Conservation (phyloP, 2,329 filamentous ascomycete species). For the Neobulgaria alba region DNA sequence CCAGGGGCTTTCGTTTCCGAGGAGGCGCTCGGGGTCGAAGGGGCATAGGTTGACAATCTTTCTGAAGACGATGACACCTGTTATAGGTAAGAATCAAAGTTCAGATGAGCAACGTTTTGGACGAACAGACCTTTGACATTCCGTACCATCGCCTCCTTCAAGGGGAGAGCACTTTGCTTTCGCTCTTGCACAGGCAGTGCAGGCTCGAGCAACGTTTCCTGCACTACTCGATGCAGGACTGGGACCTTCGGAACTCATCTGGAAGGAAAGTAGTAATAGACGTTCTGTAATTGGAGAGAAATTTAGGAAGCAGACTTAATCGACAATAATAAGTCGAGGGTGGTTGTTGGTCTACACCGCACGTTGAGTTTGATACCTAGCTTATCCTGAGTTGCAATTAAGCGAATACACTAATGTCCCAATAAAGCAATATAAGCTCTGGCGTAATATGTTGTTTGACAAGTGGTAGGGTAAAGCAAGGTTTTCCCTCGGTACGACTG, state of each 20-base stretch:
- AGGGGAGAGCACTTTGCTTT: not conserved
- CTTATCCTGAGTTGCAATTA: too few species aligned
- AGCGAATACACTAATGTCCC: too few species aligned
- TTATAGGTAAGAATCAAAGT: not conserved
- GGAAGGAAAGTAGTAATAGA: too few species aligned
- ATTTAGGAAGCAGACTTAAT: too few species aligned
- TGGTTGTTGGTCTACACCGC: too few species aligned
- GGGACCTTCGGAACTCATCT: not conserved
- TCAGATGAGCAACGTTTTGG: not conserved
- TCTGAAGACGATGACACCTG: constrained; percentile 15
- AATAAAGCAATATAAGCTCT: too few species aligned
- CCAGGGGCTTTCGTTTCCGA: constrained; percentile 6
- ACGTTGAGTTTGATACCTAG: too few species aligned
- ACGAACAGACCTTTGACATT: constrained; percentile 1
- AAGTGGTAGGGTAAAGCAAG: too few species aligned
- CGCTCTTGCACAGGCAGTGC: not conserved
- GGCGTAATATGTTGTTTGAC: too few species aligned
- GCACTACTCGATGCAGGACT: not conserved
- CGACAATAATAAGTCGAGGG: too few species aligned
- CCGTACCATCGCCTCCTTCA: not conserved
- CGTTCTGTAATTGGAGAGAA: too few species aligned
- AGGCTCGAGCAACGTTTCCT: not conserved
- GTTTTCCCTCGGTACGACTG: too few species aligned
- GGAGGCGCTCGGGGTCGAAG: constrained; percentile 5
- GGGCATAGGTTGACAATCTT: constrained; percentile 11